Evolutionary conservation across 2,329 filamentous ascomycete genomes (phyloP).

Genomic region (Pseudodiploospora longispora): DNA sequence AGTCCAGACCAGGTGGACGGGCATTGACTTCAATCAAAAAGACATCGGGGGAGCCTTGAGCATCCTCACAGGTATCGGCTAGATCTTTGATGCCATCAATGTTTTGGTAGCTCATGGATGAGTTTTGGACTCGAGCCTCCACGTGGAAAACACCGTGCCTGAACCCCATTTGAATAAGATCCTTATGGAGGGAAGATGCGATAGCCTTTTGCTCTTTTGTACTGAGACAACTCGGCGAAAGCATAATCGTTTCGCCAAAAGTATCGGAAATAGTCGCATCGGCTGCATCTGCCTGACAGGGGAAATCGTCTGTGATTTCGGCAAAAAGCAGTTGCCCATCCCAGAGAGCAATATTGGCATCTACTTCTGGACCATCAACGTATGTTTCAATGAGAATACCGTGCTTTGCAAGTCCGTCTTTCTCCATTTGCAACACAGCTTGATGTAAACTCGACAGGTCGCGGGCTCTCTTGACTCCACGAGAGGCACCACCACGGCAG

Average conservation of each 20-base stretch:
- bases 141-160: neutral
- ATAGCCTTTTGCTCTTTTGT: neutral
- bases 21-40: conserved; percentile 1
- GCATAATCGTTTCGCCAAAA: neutral
- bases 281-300: conserved; percentile 11
- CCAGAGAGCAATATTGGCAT: conserved; percentile 31
- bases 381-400: conserved; percentile 30
- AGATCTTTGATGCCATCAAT: neutral
- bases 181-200: neutral
- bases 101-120: neutral
- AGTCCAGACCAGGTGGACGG: neutral
- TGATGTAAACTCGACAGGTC: conserved; percentile 17
- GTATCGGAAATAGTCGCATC: neutral
- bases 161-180: neutral
- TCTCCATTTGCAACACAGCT: conserved; percentile 12
- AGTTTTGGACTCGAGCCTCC: neutral
- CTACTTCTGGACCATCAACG: conserved; percentile 32
- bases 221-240: neutral
- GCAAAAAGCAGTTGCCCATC: conserved; percentile 32
- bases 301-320: conserved; percentile 31
- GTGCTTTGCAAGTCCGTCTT: conserved; percentile 12
- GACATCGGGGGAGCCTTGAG: neutral
- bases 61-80: neutral
- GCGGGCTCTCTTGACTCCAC: conserved; percentile 24
- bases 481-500: conserved; percentile 21